Conservation (phyloP, 768 basidiomycete species). For the Hericium coralloides region DNA sequence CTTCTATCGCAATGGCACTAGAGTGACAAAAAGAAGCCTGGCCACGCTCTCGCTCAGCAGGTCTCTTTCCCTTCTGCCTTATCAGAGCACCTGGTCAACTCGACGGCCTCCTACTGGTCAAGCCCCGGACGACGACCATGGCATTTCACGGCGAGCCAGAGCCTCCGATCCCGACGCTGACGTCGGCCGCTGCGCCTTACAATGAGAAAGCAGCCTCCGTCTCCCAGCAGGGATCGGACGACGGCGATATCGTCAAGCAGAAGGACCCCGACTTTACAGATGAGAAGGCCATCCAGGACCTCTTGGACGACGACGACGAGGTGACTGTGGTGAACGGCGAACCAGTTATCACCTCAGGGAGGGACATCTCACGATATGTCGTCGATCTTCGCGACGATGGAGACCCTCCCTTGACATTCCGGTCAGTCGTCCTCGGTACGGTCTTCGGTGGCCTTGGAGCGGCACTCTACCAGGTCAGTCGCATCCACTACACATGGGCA, state of each 20-base stretch:
- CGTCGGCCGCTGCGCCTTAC: not conserved
- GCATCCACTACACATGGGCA: not conserved
- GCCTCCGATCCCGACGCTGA: not conserved
- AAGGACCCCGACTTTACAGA: not conserved
- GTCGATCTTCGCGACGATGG: slow-evolving; percentile 51
- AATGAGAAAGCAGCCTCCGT: not conserved
- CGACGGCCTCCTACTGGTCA: not conserved
- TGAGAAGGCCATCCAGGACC: not conserved
- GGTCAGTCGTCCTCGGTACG: slow-evolving; percentile 48
- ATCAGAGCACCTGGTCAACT: not conserved
- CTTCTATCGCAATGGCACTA: not conserved
- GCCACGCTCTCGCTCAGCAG: too few relatives aligned
- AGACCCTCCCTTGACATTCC: slow-evolving; percentile 45
- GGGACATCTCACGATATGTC: slow-evolving; percentile 45
- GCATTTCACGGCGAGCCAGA: too few relatives aligned
- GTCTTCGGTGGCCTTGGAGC: slow-evolving; percentile 49
- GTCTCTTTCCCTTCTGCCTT: not conserved
- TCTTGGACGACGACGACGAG: not conserved
- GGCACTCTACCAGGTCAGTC: slow-evolving; percentile 42
- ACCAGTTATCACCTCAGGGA: slow-evolving; percentile 27
- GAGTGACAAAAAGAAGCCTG: not conserved
- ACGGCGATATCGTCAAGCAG: not conserved
- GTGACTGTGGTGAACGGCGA: slow-evolving; percentile 6
- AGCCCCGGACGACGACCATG: too few relatives aligned
- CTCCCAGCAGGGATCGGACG: not conserved